Evolutionary conservation across 441 rosid species (phyloP).

Genomic region (Euphorbia corollata): DNA sequence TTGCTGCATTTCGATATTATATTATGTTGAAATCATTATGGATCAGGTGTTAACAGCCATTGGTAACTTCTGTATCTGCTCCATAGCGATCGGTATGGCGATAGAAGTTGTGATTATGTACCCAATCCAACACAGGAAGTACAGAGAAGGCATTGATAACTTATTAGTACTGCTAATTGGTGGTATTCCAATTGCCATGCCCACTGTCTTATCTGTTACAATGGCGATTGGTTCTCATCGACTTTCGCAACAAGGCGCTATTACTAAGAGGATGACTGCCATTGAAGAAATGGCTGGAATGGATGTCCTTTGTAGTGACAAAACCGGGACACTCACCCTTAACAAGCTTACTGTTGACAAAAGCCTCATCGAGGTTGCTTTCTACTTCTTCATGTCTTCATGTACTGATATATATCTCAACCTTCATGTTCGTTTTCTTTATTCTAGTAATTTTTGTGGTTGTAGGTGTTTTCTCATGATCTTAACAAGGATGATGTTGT

Average conservation of each 20-base stretch:
- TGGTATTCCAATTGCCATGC: constrained; percentile 98
- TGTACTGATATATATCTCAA: background rate
- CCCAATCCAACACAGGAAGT: constrained; percentile 59
- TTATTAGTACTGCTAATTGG: constrained; percentile 89
- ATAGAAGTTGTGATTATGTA: constrained; percentile 75
- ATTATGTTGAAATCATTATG: background rate
- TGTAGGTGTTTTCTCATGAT: constrained; percentile 40
- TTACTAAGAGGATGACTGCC: constrained; percentile 94
- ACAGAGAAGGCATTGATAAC: constrained; percentile 83
- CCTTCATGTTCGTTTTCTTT: constrained; percentile 8
- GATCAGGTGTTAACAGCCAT: constrained; percentile 74
- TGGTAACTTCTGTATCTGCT: constrained; percentile 96
- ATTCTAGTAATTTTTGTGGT: background rate
- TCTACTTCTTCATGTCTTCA: background rate
- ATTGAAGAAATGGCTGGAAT: constrained; percentile 97
- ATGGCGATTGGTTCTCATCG: constrained; percentile 97
- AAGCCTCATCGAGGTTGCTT: constrained; percentile 54
- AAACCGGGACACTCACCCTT: constrained; percentile 88
- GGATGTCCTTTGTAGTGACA: constrained; percentile 95
- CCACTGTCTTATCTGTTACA: constrained; percentile 87
- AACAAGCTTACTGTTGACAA: constrained; percentile 89
- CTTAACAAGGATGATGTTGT: constrained; percentile 44
- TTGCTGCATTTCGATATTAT: no score
- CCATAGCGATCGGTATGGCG: constrained; percentile 68
- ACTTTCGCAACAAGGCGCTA: constrained; percentile 86